A percentile compares a stretch with the other conserved stretches of the same genome.
Conservation (phyloP, 139 green algal genomes). For the Chlorella sp. region DNA sequence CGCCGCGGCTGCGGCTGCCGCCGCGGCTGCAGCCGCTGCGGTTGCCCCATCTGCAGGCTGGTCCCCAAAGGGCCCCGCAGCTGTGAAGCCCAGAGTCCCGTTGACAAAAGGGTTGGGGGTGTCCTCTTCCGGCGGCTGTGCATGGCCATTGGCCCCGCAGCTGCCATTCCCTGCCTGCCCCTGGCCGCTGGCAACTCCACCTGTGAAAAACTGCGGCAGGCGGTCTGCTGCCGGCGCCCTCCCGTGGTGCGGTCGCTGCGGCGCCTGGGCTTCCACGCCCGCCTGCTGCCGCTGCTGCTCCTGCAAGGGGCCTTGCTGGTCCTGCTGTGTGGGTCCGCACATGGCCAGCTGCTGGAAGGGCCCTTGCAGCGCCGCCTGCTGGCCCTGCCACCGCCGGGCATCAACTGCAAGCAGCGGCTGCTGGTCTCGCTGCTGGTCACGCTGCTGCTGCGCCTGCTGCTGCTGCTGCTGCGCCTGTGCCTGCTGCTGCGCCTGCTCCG, state of each 20-base stretch:
- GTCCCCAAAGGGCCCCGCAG: not conserved
- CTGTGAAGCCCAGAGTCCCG: not conserved
- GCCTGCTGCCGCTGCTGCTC: not conserved
- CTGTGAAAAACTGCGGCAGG: too few relatives aligned
- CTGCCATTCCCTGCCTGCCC: not conserved
- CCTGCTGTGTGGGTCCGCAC: not conserved
- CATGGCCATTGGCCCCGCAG: not conserved
- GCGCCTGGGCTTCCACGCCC: too few relatives aligned
- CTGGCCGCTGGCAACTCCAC: not conserved
- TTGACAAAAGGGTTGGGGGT: not conserved
- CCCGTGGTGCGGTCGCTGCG: not conserved
- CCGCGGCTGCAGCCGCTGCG: not conserved
- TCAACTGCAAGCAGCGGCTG: not conserved
- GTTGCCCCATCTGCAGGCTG: not conserved
- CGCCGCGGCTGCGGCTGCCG: not conserved
- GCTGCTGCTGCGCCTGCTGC: not conserved
- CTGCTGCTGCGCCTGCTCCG: not conserved
- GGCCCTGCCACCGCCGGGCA: constrained; percentile 53
- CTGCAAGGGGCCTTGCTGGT: constrained; percentile 44
- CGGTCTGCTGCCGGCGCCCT: not conserved
- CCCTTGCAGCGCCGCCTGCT: constrained; percentile 60
- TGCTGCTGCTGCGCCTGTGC: not conserved
- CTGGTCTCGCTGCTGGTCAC: too few relatives aligned
- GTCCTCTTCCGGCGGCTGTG: not conserved
- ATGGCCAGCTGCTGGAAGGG: too few relatives aligned